phyloP scores from a whole-genome alignment of 2,329 filamentous ascomycete species.

The Emydomyces testavorans region DNA sequence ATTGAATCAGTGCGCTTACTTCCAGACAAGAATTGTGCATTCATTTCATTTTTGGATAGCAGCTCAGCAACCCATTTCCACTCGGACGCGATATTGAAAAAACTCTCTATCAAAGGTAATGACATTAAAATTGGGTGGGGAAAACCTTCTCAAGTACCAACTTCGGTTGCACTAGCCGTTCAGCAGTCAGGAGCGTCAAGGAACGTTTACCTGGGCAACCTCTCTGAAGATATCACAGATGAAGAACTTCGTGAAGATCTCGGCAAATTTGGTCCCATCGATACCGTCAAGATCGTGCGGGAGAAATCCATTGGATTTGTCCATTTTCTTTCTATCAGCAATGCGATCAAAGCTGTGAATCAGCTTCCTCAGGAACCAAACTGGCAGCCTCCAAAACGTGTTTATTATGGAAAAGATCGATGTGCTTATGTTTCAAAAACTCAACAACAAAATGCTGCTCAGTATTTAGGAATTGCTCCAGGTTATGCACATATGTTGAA shows the following conservation, averaged over 20 bases:
- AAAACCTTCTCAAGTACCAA: slow-evolving; percentile 94
- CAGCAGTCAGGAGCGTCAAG: slow-evolving; percentile 94
- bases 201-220: slow-evolving; percentile 91
- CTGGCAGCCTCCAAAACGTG: slow-evolving; percentile 89
- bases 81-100: slow-evolving; percentile 98
- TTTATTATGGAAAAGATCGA: slow-evolving; percentile 97
- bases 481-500: slow-evolving; percentile 95
- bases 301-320: slow-evolving; percentile 98
- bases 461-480: slow-evolving; percentile 93
- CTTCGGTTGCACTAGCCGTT: slow-evolving; percentile 90
- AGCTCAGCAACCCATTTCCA: slow-evolving; percentile 98
- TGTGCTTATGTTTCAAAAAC: slow-evolving; percentile 99
- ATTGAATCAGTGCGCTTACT: slow-evolving; percentile 97
- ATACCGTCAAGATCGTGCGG: slow-evolving; percentile 93
- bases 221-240: slow-evolving; percentile 79
- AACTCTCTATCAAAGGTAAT: slow-evolving; percentile 94
- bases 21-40: slow-evolving; percentile 98
- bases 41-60: slow-evolving; percentile 96
- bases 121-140: slow-evolving; percentile 99
- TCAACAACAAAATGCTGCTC: slow-evolving; percentile 96
- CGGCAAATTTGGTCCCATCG: slow-evolving; percentile 90
- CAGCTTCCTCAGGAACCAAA: slow-evolving; percentile 93
- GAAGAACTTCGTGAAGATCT: slow-evolving; percentile 90
- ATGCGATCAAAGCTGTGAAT: slow-evolving; percentile 94
- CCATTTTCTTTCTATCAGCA: slow-evolving; percentile 93